Base-by-base conservation (phyloP, 805 yeast genomes). In the Yamadazyma phyllophila region DNA sequence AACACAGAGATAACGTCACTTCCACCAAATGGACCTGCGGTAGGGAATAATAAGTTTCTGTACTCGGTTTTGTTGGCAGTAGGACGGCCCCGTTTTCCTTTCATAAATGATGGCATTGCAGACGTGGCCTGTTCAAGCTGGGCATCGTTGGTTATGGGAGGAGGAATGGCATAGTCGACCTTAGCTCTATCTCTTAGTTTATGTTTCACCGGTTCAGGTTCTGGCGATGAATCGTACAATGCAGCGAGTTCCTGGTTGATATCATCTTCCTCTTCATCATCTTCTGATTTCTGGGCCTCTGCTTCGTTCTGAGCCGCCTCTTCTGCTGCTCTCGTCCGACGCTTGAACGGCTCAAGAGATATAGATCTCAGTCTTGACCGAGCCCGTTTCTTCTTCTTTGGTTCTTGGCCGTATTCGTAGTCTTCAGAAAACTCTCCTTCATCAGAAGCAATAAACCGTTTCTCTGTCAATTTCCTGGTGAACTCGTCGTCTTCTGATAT, bases 11-110 rank as follows among this genome's bases (percentile, higher is more conserved):
- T 77, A 1, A 89, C 96, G 60, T 92, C 97, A 49, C 92, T 84
- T 16, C 99, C 99, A 26, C 99, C 99, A 72, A 92, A 92, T 1
- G 99, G 99, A 0, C 99, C 99, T 12, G 90, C 89, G 0, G 97
- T 92, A 6, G 97, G 96, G 58, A 87, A 91, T 32, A 94, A 67
- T 34, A 96, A 77, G 57, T 90, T 77, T 34, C 85, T 61, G 44
- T 63, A 68, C 35, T 71, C 76, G 24, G 76, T 78, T 36, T 78
- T 80, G 43, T 58, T 59, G 16, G 41, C 24, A 6, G 66, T 58
- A 14, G 73, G 65, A n/a, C 68, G 64, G 34, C 74, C 63, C 36
- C 67, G 55, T 52, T 75, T 69, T 13, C 75, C 67, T 26, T 66
- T 65, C 12, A 55, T 53, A 34, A 59, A 66, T 7, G 44, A 41